Percentiles rank a stretch among this genome's conserved stretches.
phyloP scores from a whole-genome alignment of 805 yeast genomes.

The Wickerhamomyces kurtzmanii region DNA sequence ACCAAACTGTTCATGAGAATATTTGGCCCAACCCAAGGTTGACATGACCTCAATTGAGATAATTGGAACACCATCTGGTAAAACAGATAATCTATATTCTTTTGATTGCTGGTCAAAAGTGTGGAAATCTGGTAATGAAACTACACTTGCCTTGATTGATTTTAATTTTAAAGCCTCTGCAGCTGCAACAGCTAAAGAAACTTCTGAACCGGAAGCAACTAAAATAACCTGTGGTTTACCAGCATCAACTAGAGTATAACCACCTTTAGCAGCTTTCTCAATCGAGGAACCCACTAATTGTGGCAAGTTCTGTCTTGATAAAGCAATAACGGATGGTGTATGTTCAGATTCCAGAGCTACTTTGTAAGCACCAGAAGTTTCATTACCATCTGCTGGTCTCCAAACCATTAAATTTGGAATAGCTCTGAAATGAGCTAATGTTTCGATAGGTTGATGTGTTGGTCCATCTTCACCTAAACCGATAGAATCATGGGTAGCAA shows the following conservation, averaged over 20 bases:
- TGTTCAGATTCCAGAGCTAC: slow-evolving; percentile 48
- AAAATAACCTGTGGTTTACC: slow-evolving; percentile 63
- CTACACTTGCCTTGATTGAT: slow-evolving; percentile 73
- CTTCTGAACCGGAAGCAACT: slow-evolving; percentile 91
- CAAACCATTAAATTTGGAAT: slow-evolving; percentile 73
- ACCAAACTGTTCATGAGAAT: slow-evolving; percentile 95
- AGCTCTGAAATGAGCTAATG: slow-evolving; percentile 81
- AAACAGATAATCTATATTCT: slow-evolving; percentile 75
- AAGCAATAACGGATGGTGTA: slow-evolving; percentile 69
- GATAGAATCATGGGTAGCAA: slow-evolving; percentile 84
- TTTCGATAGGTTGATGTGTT: slow-evolving; percentile 88
- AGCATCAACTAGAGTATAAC: slow-evolving; percentile 63
- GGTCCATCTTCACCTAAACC: slow-evolving; percentile 94
- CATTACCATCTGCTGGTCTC: slow-evolving; percentile 95
- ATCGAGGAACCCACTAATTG: slow-evolving; percentile 88
- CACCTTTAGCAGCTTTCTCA: slow-evolving; percentile 93
- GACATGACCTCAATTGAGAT: slow-evolving; percentile 90
- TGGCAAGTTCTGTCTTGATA: slow-evolving; percentile 83
- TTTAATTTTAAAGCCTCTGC: slow-evolving; percentile 55
- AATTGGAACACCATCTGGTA: slow-evolving; percentile 93
- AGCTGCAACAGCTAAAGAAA: slow-evolving; percentile 71
- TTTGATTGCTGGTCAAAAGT: slow-evolving; percentile 79
- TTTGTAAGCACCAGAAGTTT: slow-evolving; percentile 74
- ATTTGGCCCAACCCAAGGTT: slow-evolving; percentile 87
- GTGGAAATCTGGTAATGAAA: slow-evolving; percentile 87